phyloP scores from a whole-genome alignment of 345 rosid species.

The Sapria himalayana region DNA sequence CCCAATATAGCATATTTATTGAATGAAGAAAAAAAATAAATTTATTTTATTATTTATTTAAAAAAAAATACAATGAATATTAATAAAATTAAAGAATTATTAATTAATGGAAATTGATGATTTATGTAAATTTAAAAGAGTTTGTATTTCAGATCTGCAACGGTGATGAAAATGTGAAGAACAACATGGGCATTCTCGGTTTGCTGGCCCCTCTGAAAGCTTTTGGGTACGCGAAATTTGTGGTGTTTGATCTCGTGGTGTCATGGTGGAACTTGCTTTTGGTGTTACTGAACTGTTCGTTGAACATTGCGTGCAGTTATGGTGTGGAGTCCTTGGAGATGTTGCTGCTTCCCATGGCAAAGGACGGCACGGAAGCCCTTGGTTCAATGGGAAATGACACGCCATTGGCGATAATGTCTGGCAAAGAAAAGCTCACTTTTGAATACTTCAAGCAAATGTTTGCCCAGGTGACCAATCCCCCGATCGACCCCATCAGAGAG shows the following conservation, averaged over 20 bases:
- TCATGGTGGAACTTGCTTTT: background rate
- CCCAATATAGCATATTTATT: too few relatives aligned
- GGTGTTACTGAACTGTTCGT: background rate
- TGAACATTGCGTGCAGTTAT: constrained; percentile 53
- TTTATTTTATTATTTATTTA: too few relatives aligned
- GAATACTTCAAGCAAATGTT: constrained; percentile 99
- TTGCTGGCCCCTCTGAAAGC: constrained; percentile 77
- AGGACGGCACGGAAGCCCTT: constrained; percentile 86
- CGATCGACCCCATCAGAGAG: constrained; percentile 97
- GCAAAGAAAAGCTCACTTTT: constrained; percentile 65
- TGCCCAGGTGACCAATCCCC: constrained; percentile 99
- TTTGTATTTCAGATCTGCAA: constrained; percentile 41
- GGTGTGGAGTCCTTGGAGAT: constrained; percentile 93
- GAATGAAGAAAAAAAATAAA: too few relatives aligned
- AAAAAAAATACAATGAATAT: too few relatives aligned
- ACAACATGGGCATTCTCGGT: constrained; percentile 82
- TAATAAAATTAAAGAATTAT: too few relatives aligned
- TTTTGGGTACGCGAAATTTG: constrained; percentile 49
- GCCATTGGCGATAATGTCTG: constrained; percentile 92
- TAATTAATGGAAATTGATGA: too few relatives aligned
- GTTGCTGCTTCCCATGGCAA: constrained; percentile 98
- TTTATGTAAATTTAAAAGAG: too few relatives aligned
- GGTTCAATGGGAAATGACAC: constrained; percentile 99
- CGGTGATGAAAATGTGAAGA: constrained; percentile 66
- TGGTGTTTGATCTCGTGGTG: background rate